Evolutionary conservation across 2,329 filamentous ascomycete genomes (phyloP).

Genomic region (Beauveria rudraprayagi): DNA sequence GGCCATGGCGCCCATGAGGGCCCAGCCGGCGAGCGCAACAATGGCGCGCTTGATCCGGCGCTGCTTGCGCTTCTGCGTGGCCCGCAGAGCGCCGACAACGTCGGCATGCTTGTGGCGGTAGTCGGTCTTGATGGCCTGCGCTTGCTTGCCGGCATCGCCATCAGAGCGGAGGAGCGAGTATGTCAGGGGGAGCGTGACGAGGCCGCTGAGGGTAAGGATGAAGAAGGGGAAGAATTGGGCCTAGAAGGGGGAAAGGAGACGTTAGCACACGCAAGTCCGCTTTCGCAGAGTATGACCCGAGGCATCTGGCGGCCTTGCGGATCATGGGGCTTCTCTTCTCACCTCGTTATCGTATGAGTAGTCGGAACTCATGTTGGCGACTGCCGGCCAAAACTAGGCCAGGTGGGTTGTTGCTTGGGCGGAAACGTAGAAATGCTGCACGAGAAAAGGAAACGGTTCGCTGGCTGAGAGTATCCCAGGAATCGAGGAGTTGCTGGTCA

Average conservation of each 20-base stretch:
- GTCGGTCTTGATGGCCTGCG: constrained; percentile 71
- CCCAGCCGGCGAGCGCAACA: constrained; percentile 69
- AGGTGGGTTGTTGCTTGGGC: constrained; percentile 6
- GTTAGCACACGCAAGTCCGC: not conserved
- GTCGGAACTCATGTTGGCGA: constrained; percentile 72
- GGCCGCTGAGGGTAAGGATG: constrained; percentile 78
- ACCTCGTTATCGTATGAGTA: constrained; percentile 98
- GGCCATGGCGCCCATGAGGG: constrained; percentile 78
- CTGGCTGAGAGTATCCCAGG: not conserved
- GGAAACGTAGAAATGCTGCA: not conserved
- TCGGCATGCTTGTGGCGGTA: constrained; percentile 78
- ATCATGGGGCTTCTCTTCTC: constrained; percentile 14
- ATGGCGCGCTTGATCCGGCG: constrained; percentile 78
- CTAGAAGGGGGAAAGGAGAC: constrained; percentile 30
- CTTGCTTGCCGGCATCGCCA: constrained; percentile 68
- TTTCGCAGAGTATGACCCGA: too few species aligned
- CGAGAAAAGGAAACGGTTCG: not conserved
- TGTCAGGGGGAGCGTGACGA: constrained; percentile 84
- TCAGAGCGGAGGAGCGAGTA: constrained; percentile 78
- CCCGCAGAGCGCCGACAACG: constrained; percentile 73
- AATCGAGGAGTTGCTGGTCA: not conserved
- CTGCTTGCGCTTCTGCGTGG: constrained; percentile 83
- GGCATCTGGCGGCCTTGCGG: too few species aligned
- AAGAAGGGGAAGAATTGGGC: constrained; percentile 99
- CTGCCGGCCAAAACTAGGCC: constrained; percentile 29